Evolutionary conservation across 2,329 filamentous ascomycete species (phyloP).

Genomic region (Microsporum audouinii): DNA sequence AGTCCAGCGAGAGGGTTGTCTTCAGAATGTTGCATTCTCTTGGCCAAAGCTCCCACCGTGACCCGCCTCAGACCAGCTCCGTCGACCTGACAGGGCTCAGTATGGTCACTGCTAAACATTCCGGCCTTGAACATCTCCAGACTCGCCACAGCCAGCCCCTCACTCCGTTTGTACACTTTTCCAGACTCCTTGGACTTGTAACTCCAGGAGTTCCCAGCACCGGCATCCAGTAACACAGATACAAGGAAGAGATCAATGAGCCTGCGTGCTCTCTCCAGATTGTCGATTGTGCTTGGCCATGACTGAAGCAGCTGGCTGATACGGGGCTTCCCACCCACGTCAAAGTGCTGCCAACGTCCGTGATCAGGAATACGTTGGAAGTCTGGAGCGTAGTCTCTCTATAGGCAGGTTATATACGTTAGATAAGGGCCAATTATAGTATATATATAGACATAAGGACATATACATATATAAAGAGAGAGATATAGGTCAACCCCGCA

Average conservation of each 20-base stretch:
- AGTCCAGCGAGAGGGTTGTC: conserved; percentile 74
- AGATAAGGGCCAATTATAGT: background rate
- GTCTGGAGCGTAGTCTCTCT: conserved; percentile 58
- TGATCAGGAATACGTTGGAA: conserved; percentile 72
- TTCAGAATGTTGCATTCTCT: conserved; percentile 72
- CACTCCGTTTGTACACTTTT: conserved; percentile 69
- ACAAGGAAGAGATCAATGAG: conserved; percentile 52
- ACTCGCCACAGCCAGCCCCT: conserved; percentile 69
- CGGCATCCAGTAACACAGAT: conserved; percentile 53
- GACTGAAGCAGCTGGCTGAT: conserved; percentile 35
- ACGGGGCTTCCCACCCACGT: conserved; percentile 44
- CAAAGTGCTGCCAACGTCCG: conserved; percentile 53
- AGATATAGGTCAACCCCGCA: conserved; percentile 3
- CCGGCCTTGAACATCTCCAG: conserved; percentile 91
- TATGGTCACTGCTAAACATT: conserved; percentile 69
- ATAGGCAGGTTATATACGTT: conserved; percentile 5
- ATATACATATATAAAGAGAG: background rate
- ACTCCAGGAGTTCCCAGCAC: conserved; percentile 79
- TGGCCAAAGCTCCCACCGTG: conserved; percentile 61
- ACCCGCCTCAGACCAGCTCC: conserved; percentile 64
- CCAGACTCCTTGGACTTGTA: conserved; percentile 89
- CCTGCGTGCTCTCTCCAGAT: conserved; percentile 40
- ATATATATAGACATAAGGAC: no score
- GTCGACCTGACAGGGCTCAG: conserved; percentile 82
- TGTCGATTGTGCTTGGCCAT: conserved; percentile 38